phyloP scores from a whole-genome alignment of 2,329 filamentous ascomycete genomes.

The Zasmidium citrigriseum region DNA sequence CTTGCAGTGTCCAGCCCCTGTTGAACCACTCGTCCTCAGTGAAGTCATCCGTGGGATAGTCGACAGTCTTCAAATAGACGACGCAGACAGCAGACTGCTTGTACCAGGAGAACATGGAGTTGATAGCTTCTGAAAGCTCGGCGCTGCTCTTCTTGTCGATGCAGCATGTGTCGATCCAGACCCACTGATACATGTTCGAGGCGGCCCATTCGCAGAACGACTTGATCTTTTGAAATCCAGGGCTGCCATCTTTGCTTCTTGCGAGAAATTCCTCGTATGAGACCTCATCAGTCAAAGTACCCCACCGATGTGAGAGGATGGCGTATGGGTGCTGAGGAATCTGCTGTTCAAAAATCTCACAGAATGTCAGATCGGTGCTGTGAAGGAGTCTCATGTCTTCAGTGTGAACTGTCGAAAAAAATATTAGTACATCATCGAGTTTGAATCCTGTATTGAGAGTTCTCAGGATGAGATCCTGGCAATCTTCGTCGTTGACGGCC shows the following conservation, averaged over 20 bases:
- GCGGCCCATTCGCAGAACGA: conserved; percentile 9
- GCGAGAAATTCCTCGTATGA: conserved; percentile 3
- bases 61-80: background rate
- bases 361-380: background rate
- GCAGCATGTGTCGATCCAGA: conserved; percentile 36
- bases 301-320: conserved; percentile 14
- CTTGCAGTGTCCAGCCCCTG: conserved; percentile 6
- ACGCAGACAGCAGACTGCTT: background rate
- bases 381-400: conserved; percentile 12
- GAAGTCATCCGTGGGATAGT: background rate
- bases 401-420: background rate
- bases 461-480: too few relatives aligned
- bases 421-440: too few relatives aligned
- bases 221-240: conserved; percentile 11
- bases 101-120: background rate
- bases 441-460: too few relatives aligned
- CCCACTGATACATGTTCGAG: conserved; percentile 20
- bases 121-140: background rate
- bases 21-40: conserved; percentile 1
- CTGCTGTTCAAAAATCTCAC: conserved; percentile 6
- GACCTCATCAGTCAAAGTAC: conserved; percentile 6
- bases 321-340: conserved; percentile 7
- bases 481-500: background rate
- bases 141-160: background rate
- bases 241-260: conserved; percentile 1